Percentiles rank a stretch among this genome's conserved stretches.
Evolutionary conservation across 495 filamentous ascomycete genomes (phyloP).

Genomic region (Xylaria bambusicola): DNA sequence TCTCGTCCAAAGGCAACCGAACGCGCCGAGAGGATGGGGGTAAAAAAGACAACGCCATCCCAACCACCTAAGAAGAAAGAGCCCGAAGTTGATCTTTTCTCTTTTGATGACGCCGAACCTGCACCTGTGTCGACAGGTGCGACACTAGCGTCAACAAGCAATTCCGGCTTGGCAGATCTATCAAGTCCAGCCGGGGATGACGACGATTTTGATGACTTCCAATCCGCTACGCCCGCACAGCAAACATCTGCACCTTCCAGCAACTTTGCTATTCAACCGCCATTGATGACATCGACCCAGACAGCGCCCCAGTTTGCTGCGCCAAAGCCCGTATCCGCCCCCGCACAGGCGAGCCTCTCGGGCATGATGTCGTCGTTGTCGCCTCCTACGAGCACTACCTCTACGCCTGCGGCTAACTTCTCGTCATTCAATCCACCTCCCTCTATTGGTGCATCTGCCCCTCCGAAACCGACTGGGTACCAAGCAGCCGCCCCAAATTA

Average conservation of each 20-base stretch:
- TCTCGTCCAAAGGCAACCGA: conserved; percentile 45
- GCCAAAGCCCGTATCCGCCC: conserved; percentile 78
- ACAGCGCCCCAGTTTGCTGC: conserved; percentile 71
- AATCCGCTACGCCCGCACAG: conserved; percentile 74
- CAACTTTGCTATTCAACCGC: conserved; percentile 51
- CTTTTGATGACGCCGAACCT: conserved; percentile 71
- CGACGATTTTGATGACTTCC: conserved; percentile 98
- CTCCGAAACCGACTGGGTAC: conserved; percentile 65
- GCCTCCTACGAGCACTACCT: conserved; percentile 61
- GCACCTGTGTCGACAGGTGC: conserved; percentile 47
- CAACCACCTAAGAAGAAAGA: conserved; percentile 76
- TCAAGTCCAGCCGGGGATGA: conserved; percentile 59
- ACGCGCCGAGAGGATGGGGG: conserved; percentile 40
- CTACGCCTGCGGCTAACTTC: conserved; percentile 55
- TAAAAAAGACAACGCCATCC: conserved; percentile 53
- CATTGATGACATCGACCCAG: conserved; percentile 65
- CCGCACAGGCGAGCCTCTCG: conserved; percentile 76
- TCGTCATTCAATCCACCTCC: conserved; percentile 56
- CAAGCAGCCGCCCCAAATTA: conserved; percentile 87
- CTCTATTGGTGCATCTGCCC: conserved; percentile 41
- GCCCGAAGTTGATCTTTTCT: conserved; percentile 84
- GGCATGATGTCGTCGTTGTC: conserved; percentile 82
- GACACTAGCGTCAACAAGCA: conserved; percentile 47
- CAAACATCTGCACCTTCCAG: conserved; percentile 36
- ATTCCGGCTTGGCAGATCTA: conserved; percentile 59